Conservation (phyloP, 148 eudicot species). For the Hydrangea macrophylla region DNA sequence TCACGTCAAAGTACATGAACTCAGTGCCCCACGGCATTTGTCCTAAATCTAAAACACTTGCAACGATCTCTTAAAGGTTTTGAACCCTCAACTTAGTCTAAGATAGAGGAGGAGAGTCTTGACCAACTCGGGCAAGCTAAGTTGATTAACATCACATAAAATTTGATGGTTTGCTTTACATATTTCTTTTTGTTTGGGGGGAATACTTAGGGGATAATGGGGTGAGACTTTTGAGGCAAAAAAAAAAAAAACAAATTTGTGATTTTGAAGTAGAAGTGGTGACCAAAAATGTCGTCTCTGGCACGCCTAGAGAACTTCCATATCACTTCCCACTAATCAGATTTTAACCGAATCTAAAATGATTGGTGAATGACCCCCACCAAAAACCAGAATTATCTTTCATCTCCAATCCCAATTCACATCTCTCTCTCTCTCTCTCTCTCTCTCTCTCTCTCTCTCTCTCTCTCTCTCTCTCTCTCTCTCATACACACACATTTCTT, state of each 20-base stretch:
- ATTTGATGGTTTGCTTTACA: not conserved
- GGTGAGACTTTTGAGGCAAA: not conserved
- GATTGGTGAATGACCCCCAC: not conserved
- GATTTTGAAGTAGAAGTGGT: not conserved
- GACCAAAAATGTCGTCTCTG: not conserved
- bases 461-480: no score
- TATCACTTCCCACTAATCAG: not conserved
- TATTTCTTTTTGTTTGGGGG: not conserved
- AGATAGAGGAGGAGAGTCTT: no score
- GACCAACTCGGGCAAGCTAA: no score
- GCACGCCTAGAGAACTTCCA: not conserved
- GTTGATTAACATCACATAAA: no score
- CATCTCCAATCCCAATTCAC: not conserved
- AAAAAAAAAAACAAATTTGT: no score
- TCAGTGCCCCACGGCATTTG: no score
- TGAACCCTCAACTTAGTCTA: no score
- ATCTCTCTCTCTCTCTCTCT: not conserved
- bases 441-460: not conserved
- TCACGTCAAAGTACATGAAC: no score
- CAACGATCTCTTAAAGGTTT: no score
- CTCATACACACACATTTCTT: no score
- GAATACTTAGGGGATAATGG: not conserved
- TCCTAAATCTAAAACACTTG: no score
- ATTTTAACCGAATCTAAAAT: not conserved
- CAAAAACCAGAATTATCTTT: not conserved